phyloP scores from a whole-genome alignment of 106 monocot genomes.

The Platanthera zijinensis region DNA sequence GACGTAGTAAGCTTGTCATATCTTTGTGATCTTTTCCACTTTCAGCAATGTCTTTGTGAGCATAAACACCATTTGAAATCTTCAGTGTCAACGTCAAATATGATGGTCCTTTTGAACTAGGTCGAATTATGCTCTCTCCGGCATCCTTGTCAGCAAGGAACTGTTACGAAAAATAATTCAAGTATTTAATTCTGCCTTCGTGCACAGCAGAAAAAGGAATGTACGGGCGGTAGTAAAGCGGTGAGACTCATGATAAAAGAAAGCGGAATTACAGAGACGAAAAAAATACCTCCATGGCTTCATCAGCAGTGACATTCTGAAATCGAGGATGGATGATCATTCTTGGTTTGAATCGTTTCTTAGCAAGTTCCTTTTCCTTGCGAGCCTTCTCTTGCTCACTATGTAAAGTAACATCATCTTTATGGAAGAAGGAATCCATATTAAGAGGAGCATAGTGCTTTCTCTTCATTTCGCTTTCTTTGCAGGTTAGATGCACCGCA shows the following conservation, averaged over 20 bases:
- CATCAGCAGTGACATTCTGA: conserved; percentile 79
- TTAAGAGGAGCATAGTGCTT: conserved; percentile 17
- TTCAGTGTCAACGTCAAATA: conserved; percentile 87
- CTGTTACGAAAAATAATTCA: conserved; percentile 26
- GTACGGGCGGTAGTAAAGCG: not conserved
- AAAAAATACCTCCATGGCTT: conserved; percentile 66
- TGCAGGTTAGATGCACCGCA: conserved; percentile 63
- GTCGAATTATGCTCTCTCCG: conserved; percentile 87
- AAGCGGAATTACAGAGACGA: not conserved
- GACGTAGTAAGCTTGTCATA: conserved; percentile 90
- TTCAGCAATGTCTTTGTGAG: conserved; percentile 93
- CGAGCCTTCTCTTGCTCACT: conserved; percentile 53
- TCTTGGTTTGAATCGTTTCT: conserved; percentile 68
- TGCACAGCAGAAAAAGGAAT: not conserved
- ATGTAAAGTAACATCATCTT: conserved; percentile 29
- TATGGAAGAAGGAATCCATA: conserved; percentile 42
- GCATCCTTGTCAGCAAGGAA: conserved; percentile 84
- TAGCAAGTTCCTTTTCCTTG: conserved; percentile 68
- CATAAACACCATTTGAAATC: conserved; percentile 84
- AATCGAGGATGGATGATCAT: conserved; percentile 98
- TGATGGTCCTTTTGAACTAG: conserved; percentile 87
- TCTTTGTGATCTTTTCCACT: conserved; percentile 93
- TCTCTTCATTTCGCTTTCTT: conserved; percentile 47
- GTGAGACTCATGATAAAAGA: not conserved
- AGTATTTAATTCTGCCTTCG: not conserved